Evolutionary conservation across 2,329 filamentous ascomycete species (phyloP).

Genomic region (Trichoderma atrobrunneum): DNA sequence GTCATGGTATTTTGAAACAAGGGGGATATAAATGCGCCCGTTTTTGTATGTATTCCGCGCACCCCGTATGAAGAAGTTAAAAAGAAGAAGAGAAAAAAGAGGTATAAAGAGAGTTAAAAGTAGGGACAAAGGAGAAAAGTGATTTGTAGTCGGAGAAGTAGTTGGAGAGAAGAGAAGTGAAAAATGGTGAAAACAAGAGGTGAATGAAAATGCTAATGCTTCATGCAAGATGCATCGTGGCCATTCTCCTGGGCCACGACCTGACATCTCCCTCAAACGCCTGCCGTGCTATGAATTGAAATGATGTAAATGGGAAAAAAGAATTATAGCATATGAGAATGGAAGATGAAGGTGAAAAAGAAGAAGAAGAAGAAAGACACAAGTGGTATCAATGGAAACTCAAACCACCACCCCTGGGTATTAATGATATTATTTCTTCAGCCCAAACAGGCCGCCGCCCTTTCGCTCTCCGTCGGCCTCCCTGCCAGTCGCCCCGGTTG

Average conservation of each 20-base stretch:
- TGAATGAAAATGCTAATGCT: conserved; percentile 14
- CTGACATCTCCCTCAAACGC: conserved; percentile 15
- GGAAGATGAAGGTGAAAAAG: conserved; percentile 3
- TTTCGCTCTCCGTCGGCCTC: conserved; percentile 30
- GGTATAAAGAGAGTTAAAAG: conserved; percentile 3
- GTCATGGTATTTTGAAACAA: conserved; percentile 20
- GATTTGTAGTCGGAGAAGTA: neutral
- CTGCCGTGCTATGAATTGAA: conserved; percentile 16
- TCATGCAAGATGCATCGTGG: conserved; percentile 15
- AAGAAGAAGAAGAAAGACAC: conserved; percentile 12
- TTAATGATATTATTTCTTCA: conserved; percentile 29
- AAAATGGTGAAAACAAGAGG: neutral
- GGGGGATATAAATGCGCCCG: neutral
- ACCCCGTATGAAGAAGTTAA: conserved; percentile 3
- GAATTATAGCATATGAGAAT: neutral
- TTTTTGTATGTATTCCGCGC: neutral
- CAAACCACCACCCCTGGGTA: neutral
- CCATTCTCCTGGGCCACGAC: conserved; percentile 2
- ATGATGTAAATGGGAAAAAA: neutral
- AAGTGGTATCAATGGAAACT: conserved; percentile 17
- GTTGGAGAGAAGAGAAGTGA: neutral
- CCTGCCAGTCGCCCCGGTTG: conserved; percentile 16
- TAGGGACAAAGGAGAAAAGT: neutral
- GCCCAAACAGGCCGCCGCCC: conserved; percentile 44
- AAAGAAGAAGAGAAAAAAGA: neutral